phyloP scores from a whole-genome alignment of 805 yeast genomes.

The Lipomyces chichibuensis region DNA sequence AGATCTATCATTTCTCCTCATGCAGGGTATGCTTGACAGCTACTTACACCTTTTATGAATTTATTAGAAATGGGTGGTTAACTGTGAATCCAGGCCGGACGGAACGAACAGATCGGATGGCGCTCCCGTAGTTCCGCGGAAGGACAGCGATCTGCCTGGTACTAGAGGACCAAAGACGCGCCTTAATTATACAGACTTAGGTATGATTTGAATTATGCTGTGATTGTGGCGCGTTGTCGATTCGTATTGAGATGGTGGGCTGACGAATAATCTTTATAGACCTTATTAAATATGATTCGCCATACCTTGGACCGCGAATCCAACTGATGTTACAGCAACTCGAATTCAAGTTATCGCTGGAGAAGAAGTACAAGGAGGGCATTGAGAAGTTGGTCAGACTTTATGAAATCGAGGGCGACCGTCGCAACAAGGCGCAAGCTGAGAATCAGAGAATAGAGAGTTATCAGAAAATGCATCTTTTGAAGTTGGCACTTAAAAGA shows the following conservation, averaged over 20 bases:
- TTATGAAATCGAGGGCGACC: constrained; percentile 90
- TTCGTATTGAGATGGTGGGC: neutral
- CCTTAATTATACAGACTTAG: constrained; percentile 34
- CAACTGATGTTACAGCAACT: constrained; percentile 94
- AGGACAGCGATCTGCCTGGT: constrained; percentile 10
- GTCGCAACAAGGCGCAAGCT: constrained; percentile 81
- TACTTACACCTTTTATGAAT: neutral
- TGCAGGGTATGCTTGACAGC: neutral
- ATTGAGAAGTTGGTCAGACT: constrained; percentile 85
- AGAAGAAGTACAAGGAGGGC: constrained; percentile 89
- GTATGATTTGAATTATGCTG: constrained; percentile 11
- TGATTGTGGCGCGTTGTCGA: neutral
- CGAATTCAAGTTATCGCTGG: constrained; percentile 91
- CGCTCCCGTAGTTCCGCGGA: neutral
- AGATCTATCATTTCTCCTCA: constrained; percentile 6
- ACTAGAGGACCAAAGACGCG: constrained; percentile 10
- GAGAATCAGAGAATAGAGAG: constrained; percentile 80
- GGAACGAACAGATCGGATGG: neutral
- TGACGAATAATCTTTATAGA: constrained; percentile 48
- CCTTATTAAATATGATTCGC: constrained; percentile 87
- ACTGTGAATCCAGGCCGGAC: neutral
- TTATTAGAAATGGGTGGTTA: neutral
- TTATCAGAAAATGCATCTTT: constrained; percentile 78
- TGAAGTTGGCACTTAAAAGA: constrained; percentile 80
- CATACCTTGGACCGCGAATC: constrained; percentile 90